Base-by-base conservation (phyloP, 129 eudicot species). In the Flaveria brownii region DNA sequence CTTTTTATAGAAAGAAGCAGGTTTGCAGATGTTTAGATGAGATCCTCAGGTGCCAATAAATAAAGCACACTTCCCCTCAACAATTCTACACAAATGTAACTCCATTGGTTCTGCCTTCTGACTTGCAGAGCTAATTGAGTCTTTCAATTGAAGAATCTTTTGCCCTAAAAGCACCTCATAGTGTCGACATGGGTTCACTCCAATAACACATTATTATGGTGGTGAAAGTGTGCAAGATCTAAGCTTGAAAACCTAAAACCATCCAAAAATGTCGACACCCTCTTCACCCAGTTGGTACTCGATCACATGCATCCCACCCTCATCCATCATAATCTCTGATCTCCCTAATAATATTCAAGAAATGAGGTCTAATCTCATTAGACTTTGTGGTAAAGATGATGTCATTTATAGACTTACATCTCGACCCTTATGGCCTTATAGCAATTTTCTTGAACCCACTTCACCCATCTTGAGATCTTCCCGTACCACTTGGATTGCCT, bases 171-270 rank as follows among this genome's bases (percentile, higher is more conserved):
- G 0, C 49, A 28, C 20, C 43, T 30, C 87, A 89, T 75, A 82
- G 96, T 88, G 90, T 87, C 87, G 86, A 92, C 86, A 93, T 93
- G 98, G 96, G 75, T 71, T 64, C 83, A 56, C 81, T 84, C 82
- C 91, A 84, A 17, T 74, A 78, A 62, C 78, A 74, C 57, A 81
- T 80, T 43, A 82, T 88, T 50, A 79, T 93, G 47, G 90, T 93
- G 1, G 50, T 79, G 52, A 91, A 85, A 78, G 71, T 93, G 7
- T 79, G 82, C 57, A 72, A 93, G 36, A 71, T 93, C 12, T 93
- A 81, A 50, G n/a, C 87, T 93, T 9, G 87, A 93, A n/a, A 85
- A 78, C 83, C 93, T 93, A 61, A 87, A 85, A 74, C 96, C 97
- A 64, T 90, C 96, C 74, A 61, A 86, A 63, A 84, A 93, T 79